Evolutionary conservation across 805 yeast genomes (phyloP), one percentile per base, ranked within the genome.

Genomic region (Barnettozyma californica): DNA sequence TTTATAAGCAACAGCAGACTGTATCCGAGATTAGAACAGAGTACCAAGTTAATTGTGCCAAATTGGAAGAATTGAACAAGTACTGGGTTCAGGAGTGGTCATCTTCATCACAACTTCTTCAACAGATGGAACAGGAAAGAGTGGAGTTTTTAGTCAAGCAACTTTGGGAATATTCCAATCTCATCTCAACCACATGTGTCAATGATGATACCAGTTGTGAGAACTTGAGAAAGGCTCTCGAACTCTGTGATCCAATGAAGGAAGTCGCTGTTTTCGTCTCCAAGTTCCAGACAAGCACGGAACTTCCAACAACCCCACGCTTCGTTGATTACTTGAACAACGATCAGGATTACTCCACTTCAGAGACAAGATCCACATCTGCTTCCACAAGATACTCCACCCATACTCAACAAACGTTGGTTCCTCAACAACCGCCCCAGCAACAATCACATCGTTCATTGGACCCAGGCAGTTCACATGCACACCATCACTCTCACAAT

Each of bases 201-300:
- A 78, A 80, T 40, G 86, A 84, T 58, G 96, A 89, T 60, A 83
- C 80, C 52, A 75, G 85, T 9, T 87, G 85, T 48, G 96, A 89
- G 60, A 71, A 71, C 45, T 76, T 90, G 13, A 75, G 96, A 48
- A 62, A 80, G 8, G 65, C 78, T 2, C 71, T 88, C 46, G 96
- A 90, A 50, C 74, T 77, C 44, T 83, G 90, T 55, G 83, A 80
- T 18, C 78, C 87, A 8, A 68, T 68, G 2, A 68, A 68, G 18
- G 96, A 88, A 53, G 68, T 86, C 19, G 68, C 70, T 26, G 63
- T 66, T 2, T 87, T 81, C 63, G 76, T 80, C 11, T 65, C 70
- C 7, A 68, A 68, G 31, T 72, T 73, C 53, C 84, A 83, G 6
- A 85, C 95, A 0, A 95, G 95, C 0, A 68, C 76, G 51, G 74